Evolutionary conservation across 2,329 filamentous ascomycete species (phyloP), one percentile per base, ranked within the genome.

Genomic region (Calonectria pteridis): DNA sequence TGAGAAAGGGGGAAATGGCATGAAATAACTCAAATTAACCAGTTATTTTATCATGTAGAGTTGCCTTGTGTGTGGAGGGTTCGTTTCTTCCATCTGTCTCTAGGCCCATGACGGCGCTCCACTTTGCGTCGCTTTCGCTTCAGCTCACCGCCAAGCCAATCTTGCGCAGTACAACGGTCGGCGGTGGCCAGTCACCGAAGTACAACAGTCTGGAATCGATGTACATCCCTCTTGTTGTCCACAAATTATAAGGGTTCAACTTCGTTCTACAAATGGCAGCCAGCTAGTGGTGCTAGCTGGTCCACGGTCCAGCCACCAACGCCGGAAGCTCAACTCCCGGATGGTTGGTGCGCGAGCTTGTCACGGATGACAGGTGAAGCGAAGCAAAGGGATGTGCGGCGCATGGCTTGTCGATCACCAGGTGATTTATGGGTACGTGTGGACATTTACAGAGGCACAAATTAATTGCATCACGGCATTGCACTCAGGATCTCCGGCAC

Each of bases 371-470:
- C 50, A 53, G 26, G 16, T 10, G 18, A 31, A 58, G 29, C 53
- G 20, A 35, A 13, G n/a, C 53, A 59, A 35, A 37, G 33, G 31
- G 20, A 59, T 37, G n/a, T 6, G n/a, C 31, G 20, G 20, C 33
- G 31, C 55, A 59, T 59, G 55, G 55, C 55, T 37, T 40, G 55
- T 35, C 55, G 55, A 59, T 59, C 55, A 23, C n/a, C 55, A n/a
- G 37, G n/a, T 18, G 16, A 28, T 37, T 35, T 59, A 3, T 37
- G n/a, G 31, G 33, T 11, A 35, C 29, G 29, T 16, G 53, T 14
- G 53, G 33, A 37, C n/a, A 51, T 29, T 20, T 23, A 35, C 6
- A n/a, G 23, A 26, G 35, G 33, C 16, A 37, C n/a, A 37, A 16
- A 10, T 37, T 6, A 6, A 59, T 35, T 18, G 55, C 14, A 35